Evolutionary conservation across 441 rosid species (phyloP), one percentile per base, ranked within the genome.

Genomic region (Mallotus repandus): DNA sequence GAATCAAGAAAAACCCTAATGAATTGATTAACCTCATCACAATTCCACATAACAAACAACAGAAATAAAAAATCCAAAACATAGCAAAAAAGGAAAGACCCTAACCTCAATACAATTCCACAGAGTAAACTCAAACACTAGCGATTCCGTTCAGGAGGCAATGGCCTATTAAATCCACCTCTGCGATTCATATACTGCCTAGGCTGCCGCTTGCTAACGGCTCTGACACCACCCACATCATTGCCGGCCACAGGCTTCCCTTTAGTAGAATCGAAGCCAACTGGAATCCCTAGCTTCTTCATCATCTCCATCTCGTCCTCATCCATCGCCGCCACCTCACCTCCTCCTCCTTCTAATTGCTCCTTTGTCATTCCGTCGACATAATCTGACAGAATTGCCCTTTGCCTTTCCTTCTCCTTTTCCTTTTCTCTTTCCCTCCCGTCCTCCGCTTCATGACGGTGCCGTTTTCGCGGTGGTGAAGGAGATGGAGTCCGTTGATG

Each of bases 111-210:
- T 29, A 29, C 3, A 29, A 29, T 29, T 29, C 32, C 32, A 29
- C 32, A 29, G 32, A 29, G 2, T 29, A 29, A 29, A 29, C 32
- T 29, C 32, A 29, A 29, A 29, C 32, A 29, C 83, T 87, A 89
- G 29, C 90, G 93, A 73, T 91, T 95, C 43, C 83, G 85, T 84
- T 93, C 97, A 0, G 83, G 82, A 0, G 99, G 99, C 82, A 95
- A 80, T 0, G 98, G 97, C 46, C 98, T 86, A 82, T 93, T 95
- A 68, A 95, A 93, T 3, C 98, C 97, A 21, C 99, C 99, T 66
- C 95, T 85, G n/a, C 98, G 86, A 73, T 95, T 93, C 97, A 93
- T 95, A 29, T 1, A 29, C 32, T 29, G 3, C 32, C 32, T 29
- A 29, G 32, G 32, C 32, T 29, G 32, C 32, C 32, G 3, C 32